Evolutionary conservation across 495 filamentous ascomycete genomes (phyloP), one percentile per base, ranked within the genome.

Genomic region (Penicillium daleae): DNA sequence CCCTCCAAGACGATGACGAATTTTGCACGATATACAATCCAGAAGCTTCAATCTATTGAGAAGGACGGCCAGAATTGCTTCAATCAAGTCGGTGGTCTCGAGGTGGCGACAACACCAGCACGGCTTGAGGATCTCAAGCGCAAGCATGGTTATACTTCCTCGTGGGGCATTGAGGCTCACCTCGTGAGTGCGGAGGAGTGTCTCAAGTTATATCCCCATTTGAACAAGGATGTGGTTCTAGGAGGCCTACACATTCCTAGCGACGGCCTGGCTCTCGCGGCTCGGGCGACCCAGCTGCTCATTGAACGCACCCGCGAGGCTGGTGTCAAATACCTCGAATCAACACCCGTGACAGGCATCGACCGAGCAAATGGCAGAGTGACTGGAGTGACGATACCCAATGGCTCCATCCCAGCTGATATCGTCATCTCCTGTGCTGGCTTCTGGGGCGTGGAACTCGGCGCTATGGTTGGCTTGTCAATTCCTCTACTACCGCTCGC

Each of bases 361-460:
- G 72, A 77, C 44, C 69, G 68, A 48, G 51, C 56, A 17, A 60
- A 67, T 5, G 55, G 66, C 35, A 66, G 66, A 13, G 79, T 83
- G 22, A 83, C 80, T 4, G 80, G 80, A 15, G 82, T 84, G 26
- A 72, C 52, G 12, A 81, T 76, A 2, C 71, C 76, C 7, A 60
- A 55, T 6, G 79, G 76, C 12, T 73, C 56, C 0, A 69, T 84
- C n/a, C 59, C 75, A 0, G 81, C 82, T 1, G 82, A 84, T 39
- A 76, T 83, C 22, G 68, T 84, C 29, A 65, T 83, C 24, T 82
- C 81, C 19, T 84, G 82, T 64, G 82, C 82, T 32, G 82, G 82
- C 2, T 83, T 84, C 73, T 84, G 82, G 82, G 82, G 82, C 7
- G 82, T 83, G 2, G 78, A 84, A 56, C 61, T 84, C 17, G 82